Evolutionary conservation across 208 protist species (phyloP).

Genomic region (Leptomonas pyrrhocoris): DNA sequence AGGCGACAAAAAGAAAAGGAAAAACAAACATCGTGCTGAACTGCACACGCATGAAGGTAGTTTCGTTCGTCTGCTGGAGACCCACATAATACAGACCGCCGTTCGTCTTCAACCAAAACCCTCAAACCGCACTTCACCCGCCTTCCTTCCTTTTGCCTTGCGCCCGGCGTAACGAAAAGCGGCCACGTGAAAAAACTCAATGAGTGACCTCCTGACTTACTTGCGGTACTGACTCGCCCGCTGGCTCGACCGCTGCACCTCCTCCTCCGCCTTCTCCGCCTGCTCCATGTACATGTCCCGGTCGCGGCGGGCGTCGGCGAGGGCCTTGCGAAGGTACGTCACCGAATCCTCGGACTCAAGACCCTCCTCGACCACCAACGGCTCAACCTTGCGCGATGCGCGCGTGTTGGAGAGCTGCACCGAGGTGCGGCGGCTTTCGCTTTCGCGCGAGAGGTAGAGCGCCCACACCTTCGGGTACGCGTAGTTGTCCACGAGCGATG

Average conservation of each 20-base stretch:
- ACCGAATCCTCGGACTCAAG: slow-evolving; percentile 47
- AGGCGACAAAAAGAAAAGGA: background rate
- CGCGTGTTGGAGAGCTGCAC: slow-evolving; percentile 18
- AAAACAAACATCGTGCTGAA: no score
- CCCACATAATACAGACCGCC: no score
- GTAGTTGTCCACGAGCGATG: slow-evolving; percentile 37
- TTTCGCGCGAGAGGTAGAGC: slow-evolving; percentile 46
- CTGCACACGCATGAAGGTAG: no score
- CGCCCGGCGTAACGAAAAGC: no score
- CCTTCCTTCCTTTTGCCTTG: background rate
- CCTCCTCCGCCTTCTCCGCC: slow-evolving; percentile 33
- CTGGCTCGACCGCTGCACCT: slow-evolving; percentile 2
- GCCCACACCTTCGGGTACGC: slow-evolving; percentile 58
- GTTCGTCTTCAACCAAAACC: background rate
- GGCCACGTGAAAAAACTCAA: background rate
- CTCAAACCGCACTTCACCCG: background rate
- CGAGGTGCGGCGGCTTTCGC: background rate
- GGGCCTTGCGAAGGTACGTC: slow-evolving; percentile 59
- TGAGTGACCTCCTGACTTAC: background rate
- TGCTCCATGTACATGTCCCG: slow-evolving; percentile 54
- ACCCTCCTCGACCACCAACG: slow-evolving; percentile 40
- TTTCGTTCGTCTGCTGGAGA: no score
- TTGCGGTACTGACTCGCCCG: no score
- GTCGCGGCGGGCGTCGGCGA: slow-evolving; percentile 53
- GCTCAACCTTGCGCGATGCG: slow-evolving; percentile 26